Evolutionary conservation across 345 rosid genomes (phyloP).

Genomic region (Populus euphratica): DNA sequence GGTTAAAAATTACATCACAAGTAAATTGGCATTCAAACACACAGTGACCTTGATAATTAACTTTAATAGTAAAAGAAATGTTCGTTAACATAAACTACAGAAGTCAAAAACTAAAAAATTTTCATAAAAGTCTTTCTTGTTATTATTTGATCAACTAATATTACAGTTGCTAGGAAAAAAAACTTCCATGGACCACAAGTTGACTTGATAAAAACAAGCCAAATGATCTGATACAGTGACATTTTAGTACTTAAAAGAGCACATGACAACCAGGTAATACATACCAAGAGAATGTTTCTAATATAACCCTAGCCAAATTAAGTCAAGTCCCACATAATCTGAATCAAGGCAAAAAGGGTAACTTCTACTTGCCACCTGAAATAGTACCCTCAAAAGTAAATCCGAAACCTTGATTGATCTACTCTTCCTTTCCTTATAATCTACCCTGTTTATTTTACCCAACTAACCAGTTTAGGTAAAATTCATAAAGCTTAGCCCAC

Average conservation of each 20-base stretch:
- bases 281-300: conserved; percentile 3
- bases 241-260: not conserved
- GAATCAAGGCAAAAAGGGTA: conserved; percentile 4
- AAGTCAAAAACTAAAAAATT: not conserved
- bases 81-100: not conserved
- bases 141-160: not conserved
- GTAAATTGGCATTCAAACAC: not conserved
- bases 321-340: not conserved
- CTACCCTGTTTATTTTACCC: conserved; percentile 2
- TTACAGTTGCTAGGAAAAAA: not conserved
- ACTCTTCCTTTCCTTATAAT: not conserved
- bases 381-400: not conserved
- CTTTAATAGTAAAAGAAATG: not conserved
- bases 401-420: not conserved
- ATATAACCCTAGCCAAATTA: not conserved
- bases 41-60: not conserved
- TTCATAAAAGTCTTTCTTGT: not conserved
- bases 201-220: conserved; percentile 1
- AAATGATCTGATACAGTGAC: not conserved
- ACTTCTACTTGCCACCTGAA: not conserved
- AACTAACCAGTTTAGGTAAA: not conserved
- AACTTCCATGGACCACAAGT: not conserved
- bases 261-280: not conserved
- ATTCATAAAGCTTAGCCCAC: not conserved
- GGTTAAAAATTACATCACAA: not conserved